phyloP scores from a whole-genome alignment of 2,329 filamentous ascomycete genomes.

The Monilinia fructicola region DNA sequence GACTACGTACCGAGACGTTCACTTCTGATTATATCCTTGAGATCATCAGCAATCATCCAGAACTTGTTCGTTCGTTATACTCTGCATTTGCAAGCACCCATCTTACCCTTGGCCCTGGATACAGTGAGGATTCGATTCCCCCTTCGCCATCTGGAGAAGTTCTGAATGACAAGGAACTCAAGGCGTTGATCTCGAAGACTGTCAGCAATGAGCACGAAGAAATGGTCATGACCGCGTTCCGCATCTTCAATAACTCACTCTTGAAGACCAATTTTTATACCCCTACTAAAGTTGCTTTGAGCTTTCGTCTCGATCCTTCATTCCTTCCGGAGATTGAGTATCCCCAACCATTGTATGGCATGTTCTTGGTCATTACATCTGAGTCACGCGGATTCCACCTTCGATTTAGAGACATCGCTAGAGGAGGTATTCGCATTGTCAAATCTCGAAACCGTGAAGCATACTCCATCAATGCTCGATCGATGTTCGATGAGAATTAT shows the following conservation, averaged over 20 bases:
- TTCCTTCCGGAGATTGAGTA: conserved; percentile 94
- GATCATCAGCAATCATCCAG: conserved; percentile 89
- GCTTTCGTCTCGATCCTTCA: conserved; percentile 85
- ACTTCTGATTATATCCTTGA: conserved; percentile 97
- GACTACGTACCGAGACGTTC: conserved; percentile 93
- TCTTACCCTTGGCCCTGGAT: conserved; percentile 55
- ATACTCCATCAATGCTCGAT: conserved; percentile 93
- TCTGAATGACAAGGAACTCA: conserved; percentile 71
- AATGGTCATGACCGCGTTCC: conserved; percentile 97
- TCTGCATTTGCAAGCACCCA: conserved; percentile 89
- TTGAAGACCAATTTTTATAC: conserved; percentile 96
- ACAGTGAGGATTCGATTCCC: conserved; percentile 53
- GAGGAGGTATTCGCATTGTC: conserved; percentile 96
- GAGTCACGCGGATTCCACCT: conserved; percentile 97
- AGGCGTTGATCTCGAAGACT: conserved; percentile 75
- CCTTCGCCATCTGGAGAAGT: conserved; percentile 63
- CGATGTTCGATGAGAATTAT: conserved; percentile 98
- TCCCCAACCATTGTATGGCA: conserved; percentile 88
- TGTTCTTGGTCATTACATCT: conserved; percentile 97
- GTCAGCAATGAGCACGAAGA: conserved; percentile 91
- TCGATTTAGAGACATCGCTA: conserved; percentile 93
- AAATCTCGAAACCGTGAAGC: conserved; percentile 96
- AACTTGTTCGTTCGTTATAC: conserved; percentile 83
- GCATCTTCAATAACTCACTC: conserved; percentile 88
- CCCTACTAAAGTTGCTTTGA: conserved; percentile 95